Evolutionary conservation across 2,329 filamentous ascomycete species (phyloP).

Genomic region (Diaporthe humulicola): DNA sequence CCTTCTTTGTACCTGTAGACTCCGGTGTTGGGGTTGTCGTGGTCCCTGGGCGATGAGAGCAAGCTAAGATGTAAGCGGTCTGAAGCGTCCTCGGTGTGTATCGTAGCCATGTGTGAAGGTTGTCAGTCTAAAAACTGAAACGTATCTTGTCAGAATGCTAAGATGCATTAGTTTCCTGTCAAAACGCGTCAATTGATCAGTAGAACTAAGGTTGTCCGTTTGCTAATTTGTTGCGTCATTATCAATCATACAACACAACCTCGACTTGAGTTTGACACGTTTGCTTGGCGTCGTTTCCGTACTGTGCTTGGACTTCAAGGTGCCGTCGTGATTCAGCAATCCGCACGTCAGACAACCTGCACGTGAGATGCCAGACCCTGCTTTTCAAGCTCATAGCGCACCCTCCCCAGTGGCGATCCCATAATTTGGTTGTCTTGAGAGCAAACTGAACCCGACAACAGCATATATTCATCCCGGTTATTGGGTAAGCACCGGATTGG

Average conservation of each 20-base stretch:
- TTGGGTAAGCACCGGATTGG: background rate
- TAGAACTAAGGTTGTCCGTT: no score
- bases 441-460: background rate
- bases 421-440: background rate
- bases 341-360: background rate
- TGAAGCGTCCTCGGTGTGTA: slow-evolving; percentile 15
- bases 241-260: background rate
- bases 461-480: no score
- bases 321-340: slow-evolving; percentile 14
- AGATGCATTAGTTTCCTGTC: background rate
- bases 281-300: background rate
- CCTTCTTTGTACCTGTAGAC: background rate
- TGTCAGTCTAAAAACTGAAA: background rate
- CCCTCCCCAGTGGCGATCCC: background rate
- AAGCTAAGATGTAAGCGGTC: slow-evolving; percentile 31
- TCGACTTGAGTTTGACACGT: background rate
- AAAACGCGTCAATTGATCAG: background rate
- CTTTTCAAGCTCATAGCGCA: background rate
- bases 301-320: background rate
- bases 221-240: background rate
- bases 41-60: slow-evolving; percentile 7
- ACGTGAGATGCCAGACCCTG: background rate
- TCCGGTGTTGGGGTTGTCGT: slow-evolving; percentile 29
- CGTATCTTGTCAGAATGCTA: background rate
- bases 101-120: background rate